These are phyloP conservation scores for Diplodia corticola DNA, from an alignment of 2,329 filamentous ascomycete species.

Conservation along the genomic window DNA sequence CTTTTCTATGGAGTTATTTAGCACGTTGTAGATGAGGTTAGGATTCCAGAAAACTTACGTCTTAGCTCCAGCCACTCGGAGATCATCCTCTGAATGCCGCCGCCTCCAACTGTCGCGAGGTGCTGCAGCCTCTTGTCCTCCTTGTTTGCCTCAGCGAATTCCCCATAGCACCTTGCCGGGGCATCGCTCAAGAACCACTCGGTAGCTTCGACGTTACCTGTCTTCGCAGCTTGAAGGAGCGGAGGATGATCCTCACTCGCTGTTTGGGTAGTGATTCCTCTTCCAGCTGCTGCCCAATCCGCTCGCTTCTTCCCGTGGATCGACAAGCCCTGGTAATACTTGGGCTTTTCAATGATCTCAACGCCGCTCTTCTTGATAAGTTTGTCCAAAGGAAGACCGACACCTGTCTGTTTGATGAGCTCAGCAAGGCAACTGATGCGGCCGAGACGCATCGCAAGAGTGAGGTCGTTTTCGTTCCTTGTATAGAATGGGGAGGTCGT, in stretches of 20 bases:
- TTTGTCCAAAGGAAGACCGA: slow-evolving; percentile 67
- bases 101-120: slow-evolving; percentile 58
- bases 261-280: slow-evolving; percentile 34
- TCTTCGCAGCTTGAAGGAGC: slow-evolving; percentile 58
- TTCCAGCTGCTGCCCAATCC: slow-evolving; percentile 71
- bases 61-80: slow-evolving; percentile 62
- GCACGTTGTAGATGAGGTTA: neutral
- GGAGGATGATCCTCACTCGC: slow-evolving; percentile 52
- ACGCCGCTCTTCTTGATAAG: slow-evolving; percentile 67
- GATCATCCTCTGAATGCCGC: slow-evolving; percentile 65
- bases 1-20: slow-evolving; percentile 48
- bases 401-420: slow-evolving; percentile 66
- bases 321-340: slow-evolving; percentile 74
- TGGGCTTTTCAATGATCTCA: slow-evolving; percentile 63
- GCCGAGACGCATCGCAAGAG: slow-evolving; percentile 47
- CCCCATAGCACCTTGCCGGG: slow-evolving; percentile 65
- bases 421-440: slow-evolving; percentile 60
- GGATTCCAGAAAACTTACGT: slow-evolving; percentile 47
- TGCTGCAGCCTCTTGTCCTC: slow-evolving; percentile 64
- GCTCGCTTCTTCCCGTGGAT: slow-evolving; percentile 72
- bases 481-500: slow-evolving; percentile 25
- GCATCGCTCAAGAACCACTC: slow-evolving; percentile 77
- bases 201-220: slow-evolving; percentile 64
- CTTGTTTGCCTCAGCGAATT: slow-evolving; percentile 64
- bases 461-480: slow-evolving; percentile 34